phyloP scores from a whole-genome alignment of 176 grass and related monocot genomes.

The Triticum monococcum region DNA sequence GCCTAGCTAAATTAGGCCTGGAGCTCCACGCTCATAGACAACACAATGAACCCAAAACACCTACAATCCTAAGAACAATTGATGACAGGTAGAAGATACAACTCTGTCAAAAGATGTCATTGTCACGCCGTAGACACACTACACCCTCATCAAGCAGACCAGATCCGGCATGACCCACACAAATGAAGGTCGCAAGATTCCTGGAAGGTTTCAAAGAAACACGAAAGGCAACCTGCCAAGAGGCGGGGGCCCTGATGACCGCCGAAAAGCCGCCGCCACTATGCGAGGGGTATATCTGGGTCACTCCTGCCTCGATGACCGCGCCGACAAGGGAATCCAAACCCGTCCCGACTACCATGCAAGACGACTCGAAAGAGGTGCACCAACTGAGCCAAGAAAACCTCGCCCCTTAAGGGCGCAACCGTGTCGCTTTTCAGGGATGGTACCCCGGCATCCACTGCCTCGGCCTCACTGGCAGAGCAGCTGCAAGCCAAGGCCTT shows the following conservation, averaged over 20 bases:
- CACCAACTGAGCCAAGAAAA: too few species aligned
- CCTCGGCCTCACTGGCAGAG: neutral
- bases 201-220: constrained; percentile 1
- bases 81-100: neutral
- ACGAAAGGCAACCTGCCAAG: neutral
- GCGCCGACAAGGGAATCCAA: too few species aligned
- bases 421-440: neutral
- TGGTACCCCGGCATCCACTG: neutral
- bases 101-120: neutral
- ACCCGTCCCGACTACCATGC: neutral
- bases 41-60: constrained; percentile 1
- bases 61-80: neutral
- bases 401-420: neutral
- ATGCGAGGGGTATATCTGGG: neutral
- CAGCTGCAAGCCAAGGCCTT: neutral
- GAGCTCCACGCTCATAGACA: neutral
- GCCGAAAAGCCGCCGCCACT: neutral
- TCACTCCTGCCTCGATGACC: neutral
- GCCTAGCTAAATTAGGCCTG: neutral
- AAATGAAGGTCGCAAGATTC: neutral
- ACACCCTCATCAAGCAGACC: neutral
- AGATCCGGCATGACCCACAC: neutral
- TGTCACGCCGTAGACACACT: neutral
- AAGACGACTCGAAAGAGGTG: neutral
- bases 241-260: neutral